Evolutionary conservation across 1,284 basidiomycete species (phyloP).

Genomic region (Puccinia novopanici): DNA sequence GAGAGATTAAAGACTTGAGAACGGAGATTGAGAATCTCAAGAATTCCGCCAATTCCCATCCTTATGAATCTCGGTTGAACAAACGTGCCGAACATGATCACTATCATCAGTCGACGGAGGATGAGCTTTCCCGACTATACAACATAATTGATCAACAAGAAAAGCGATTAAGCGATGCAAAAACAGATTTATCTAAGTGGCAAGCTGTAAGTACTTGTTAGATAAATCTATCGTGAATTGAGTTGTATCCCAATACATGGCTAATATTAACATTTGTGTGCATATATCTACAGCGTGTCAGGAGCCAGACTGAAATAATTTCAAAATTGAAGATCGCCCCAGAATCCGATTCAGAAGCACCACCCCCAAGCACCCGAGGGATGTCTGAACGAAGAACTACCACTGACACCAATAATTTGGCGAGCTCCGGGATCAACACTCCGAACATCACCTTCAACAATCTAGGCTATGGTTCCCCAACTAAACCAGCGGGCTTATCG

Average conservation of each 20-base stretch:
- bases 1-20: slow-evolving; percentile 22
- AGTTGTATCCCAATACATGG: background rate
- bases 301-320: slow-evolving; percentile 40
- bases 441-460: slow-evolving; percentile 18
- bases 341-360: slow-evolving; percentile 33
- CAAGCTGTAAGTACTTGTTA: slow-evolving; percentile 41
- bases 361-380: background rate
- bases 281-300: slow-evolving; percentile 26
- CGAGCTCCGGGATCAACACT: background rate
- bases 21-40: slow-evolving; percentile 23
- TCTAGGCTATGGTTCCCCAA: background rate
- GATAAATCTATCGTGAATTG: slow-evolving; percentile 1
- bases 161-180: slow-evolving; percentile 47
- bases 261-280: slow-evolving; percentile 3
- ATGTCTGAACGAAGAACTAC: background rate
- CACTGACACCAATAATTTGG: background rate
- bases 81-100: slow-evolving; percentile 32
- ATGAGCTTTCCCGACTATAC: slow-evolving; percentile 46
- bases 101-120: slow-evolving; percentile 37
- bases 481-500: slow-evolving; percentile 6
- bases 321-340: slow-evolving; percentile 31
- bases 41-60: slow-evolving; percentile 1
- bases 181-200: slow-evolving; percentile 49
- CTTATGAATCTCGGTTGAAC: slow-evolving; percentile 11
- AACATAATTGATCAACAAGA: slow-evolving; percentile 46